Percentiles rank a stretch among this genome's conserved stretches.
phyloP scores from a whole-genome alignment of 495 filamentous ascomycete genomes.

The Neurospora sp. region DNA sequence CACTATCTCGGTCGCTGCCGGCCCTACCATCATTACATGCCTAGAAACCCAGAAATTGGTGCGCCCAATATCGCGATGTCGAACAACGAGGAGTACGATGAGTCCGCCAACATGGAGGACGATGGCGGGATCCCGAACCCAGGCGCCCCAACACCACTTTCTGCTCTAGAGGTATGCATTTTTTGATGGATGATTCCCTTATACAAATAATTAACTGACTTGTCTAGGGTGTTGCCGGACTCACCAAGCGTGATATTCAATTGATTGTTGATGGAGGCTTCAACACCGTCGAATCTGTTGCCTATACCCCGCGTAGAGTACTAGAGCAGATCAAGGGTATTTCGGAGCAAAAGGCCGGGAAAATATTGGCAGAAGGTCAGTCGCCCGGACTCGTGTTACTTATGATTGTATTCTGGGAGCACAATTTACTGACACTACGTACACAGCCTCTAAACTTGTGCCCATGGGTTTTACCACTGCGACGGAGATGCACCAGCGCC shows the following conservation, averaged over 20 bases:
- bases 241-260: constrained; percentile 92
- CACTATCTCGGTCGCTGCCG: background rate
- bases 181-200: background rate
- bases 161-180: constrained; percentile 66
- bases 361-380: constrained; percentile 83
- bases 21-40: background rate
- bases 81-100: constrained; percentile 31
- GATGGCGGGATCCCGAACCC: constrained; percentile 55
- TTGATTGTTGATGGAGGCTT: constrained; percentile 84
- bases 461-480: constrained; percentile 98
- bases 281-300: constrained; percentile 89
- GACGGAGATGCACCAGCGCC: constrained; percentile 97
- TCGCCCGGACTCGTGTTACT: background rate
- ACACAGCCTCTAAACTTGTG: constrained; percentile 79
- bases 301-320: constrained; percentile 81
- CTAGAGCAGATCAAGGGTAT: constrained; percentile 96
- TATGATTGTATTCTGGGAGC: background rate
- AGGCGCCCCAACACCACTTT: constrained; percentile 87
- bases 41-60: background rate
- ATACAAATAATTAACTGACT: background rate
- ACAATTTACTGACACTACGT: constrained; percentile 1
- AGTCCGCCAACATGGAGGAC: constrained; percentile 30
- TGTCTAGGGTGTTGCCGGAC: constrained; percentile 62
- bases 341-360: constrained; percentile 88
- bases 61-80: constrained; percentile 15